These are phyloP conservation scores for Leishmania turanica DNA, from an alignment of 208 protist species.

Conservation along the genomic window DNA sequence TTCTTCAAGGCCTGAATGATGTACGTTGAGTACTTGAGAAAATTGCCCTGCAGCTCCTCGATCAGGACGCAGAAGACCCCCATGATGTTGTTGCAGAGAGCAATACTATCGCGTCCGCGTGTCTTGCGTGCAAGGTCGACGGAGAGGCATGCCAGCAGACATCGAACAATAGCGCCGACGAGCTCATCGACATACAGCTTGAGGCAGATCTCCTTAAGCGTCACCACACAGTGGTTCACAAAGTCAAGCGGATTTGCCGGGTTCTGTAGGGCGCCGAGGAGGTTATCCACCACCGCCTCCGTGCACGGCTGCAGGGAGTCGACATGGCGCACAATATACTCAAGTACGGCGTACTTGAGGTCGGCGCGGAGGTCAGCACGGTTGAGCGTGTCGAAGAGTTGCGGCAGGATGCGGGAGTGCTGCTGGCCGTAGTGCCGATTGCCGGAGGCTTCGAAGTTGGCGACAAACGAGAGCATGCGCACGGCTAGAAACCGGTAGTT, in stretches of 20 bases:
- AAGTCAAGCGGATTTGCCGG: slow-evolving; percentile 57
- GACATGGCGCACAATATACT: slow-evolving; percentile 76
- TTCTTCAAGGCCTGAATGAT: slow-evolving; percentile 74
- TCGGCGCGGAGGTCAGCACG: slow-evolving; percentile 45
- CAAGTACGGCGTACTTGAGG: slow-evolving; percentile 75
- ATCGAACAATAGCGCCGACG: slow-evolving; percentile 80
- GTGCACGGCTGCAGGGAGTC: slow-evolving; percentile 60
- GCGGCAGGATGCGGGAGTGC: slow-evolving; percentile 54
- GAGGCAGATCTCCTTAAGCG: slow-evolving; percentile 69
- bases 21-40: slow-evolving; percentile 77
- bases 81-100: slow-evolving; percentile 68
- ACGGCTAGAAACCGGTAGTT: slow-evolving; percentile 79
- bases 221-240: slow-evolving; percentile 47
- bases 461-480: slow-evolving; percentile 72
- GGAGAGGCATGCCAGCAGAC: slow-evolving; percentile 54
- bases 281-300: slow-evolving; percentile 58
- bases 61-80: slow-evolving; percentile 71
- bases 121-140: slow-evolving; percentile 28
- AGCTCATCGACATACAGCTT: slow-evolving; percentile 76
- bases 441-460: slow-evolving; percentile 51
- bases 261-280: slow-evolving; percentile 59
- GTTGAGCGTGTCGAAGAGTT: slow-evolving; percentile 77
- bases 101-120: slow-evolving; percentile 27
- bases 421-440: slow-evolving; percentile 46
- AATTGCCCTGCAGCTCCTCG: slow-evolving; percentile 69